These are phyloP conservation scores for Lathyrus aphaca DNA, from an alignment of 306 rosid species.

Conservation along the genomic window DNA sequence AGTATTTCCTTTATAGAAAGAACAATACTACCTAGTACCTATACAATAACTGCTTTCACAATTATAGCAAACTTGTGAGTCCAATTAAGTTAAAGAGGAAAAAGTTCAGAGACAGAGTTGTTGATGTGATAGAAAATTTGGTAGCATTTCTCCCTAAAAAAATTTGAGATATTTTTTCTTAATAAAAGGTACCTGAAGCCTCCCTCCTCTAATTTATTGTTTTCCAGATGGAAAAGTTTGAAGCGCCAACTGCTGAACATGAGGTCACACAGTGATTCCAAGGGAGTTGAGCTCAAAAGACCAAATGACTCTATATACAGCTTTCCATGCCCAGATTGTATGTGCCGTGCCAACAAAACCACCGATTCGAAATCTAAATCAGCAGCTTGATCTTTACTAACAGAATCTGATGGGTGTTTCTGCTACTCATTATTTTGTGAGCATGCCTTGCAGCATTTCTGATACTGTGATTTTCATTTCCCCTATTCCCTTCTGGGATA, in stretches of 20 bases:
- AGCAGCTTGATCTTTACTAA: conserved; percentile 56
- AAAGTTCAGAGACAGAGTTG: conserved; percentile 8
- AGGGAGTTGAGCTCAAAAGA: conserved; percentile 88
- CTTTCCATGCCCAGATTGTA: conserved; percentile 98
- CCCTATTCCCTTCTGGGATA: conserved; percentile 49
- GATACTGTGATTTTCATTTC: conserved; percentile 67
- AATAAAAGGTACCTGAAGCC: conserved; percentile 21
- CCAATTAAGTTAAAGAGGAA: neutral
- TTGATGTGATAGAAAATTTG: neutral
- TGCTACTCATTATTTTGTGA: conserved; percentile 46
- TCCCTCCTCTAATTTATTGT: conserved; percentile 32
- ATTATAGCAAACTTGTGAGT: neutral
- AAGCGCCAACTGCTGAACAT: conserved; percentile 83
- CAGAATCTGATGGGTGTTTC: conserved; percentile 47
- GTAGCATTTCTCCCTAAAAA: neutral
- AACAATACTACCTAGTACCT: neutral
- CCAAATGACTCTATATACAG: conserved; percentile 89
- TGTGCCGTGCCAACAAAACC: conserved; percentile 81
- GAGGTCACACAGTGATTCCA: conserved; percentile 88
- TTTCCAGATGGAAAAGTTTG: conserved; percentile 84
- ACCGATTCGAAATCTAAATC: conserved; percentile 54
- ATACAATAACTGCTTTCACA: conserved; percentile 12
- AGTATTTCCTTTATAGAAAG: conserved; percentile 26
- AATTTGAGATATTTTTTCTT: neutral
- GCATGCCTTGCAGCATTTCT: conserved; percentile 52